A percentile compares a stretch with the other conserved stretches of the same genome.
phyloP scores from a whole-genome alignment of 495 filamentous ascomycete species.

The Aspergillus biplanus region DNA sequence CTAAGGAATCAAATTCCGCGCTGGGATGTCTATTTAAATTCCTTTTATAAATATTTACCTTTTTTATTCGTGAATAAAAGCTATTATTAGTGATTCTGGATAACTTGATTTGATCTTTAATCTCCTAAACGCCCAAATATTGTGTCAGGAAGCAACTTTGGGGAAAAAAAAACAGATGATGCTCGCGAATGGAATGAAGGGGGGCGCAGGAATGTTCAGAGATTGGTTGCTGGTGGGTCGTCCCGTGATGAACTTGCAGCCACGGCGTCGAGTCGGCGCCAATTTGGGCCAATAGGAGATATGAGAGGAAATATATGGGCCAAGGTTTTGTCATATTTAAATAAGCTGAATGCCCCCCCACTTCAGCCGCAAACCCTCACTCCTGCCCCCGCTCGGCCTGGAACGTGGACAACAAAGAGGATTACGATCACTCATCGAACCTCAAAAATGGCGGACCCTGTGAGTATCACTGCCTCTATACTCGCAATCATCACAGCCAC shows the following conservation, averaged over 20 bases:
- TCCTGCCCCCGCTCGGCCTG: not conserved
- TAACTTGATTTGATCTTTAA: not conserved
- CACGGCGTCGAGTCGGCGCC: not conserved
- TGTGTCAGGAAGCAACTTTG: not conserved
- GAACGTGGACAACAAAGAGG: not conserved
- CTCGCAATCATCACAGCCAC: conserved; percentile 32
- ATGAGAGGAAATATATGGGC: not conserved
- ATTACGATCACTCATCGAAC: not conserved
- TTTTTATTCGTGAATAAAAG: not conserved
- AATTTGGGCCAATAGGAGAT: not conserved
- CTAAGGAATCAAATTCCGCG: not conserved
- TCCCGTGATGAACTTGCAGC: not conserved
- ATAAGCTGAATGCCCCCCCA: not conserved
- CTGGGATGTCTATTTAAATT: not conserved
- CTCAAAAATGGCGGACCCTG: conserved; percentile 24
- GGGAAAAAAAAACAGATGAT: not conserved
- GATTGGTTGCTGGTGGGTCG: not conserved
- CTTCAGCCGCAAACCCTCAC: not conserved
- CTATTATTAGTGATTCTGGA: not conserved
- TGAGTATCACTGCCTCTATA: conserved; percentile 31
- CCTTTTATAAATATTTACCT: not conserved
- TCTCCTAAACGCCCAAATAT: not conserved
- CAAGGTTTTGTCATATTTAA: not conserved
- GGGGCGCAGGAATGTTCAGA: not conserved
- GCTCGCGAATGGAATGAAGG: not conserved